Conservation (phyloP, 2,329 filamentous ascomycete genomes). For the Cladosporium sphaerospermum region DNA sequence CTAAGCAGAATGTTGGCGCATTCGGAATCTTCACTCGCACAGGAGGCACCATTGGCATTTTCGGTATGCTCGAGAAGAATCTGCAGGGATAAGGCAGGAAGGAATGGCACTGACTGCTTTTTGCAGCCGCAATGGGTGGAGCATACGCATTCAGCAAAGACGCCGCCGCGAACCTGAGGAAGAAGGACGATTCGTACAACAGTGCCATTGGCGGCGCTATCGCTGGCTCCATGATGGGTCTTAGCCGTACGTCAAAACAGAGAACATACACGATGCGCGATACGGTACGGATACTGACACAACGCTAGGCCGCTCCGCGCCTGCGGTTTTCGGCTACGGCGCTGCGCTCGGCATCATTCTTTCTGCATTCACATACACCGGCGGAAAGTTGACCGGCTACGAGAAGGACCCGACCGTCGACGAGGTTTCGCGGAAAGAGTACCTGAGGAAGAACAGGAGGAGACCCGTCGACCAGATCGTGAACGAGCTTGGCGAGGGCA, state of each 20-base stretch:
- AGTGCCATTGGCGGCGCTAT: constrained; percentile 69
- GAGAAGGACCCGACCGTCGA: constrained; percentile 53
- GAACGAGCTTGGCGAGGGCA: constrained; percentile 74
- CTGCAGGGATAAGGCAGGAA: not conserved
- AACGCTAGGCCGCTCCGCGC: constrained; percentile 50
- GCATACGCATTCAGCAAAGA: constrained; percentile 71
- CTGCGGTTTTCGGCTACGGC: constrained; percentile 64
- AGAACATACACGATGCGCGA: not conserved
- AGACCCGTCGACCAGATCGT: constrained; percentile 73
- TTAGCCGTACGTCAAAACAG: constrained; percentile 54
- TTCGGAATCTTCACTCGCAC: constrained; percentile 74
- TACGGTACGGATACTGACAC: constrained; percentile 13
- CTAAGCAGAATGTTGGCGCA: constrained; percentile 73
- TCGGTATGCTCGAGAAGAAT: constrained; percentile 44
- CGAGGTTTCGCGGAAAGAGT: constrained; percentile 72
- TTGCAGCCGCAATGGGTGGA: constrained; percentile 62
- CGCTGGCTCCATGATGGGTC: constrained; percentile 64
- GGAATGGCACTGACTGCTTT: constrained; percentile 16
- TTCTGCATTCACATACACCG: constrained; percentile 62
- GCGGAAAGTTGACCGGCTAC: constrained; percentile 54
- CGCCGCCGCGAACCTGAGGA: constrained; percentile 75
- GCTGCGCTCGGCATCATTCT: constrained; percentile 52
- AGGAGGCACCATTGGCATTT: constrained; percentile 65
- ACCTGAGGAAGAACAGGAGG: constrained; percentile 65
- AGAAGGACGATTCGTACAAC: constrained; percentile 76